These are phyloP conservation scores for Diospyros kaki DNA, from an alignment of 148 eudicot species.

Conservation along the genomic window DNA sequence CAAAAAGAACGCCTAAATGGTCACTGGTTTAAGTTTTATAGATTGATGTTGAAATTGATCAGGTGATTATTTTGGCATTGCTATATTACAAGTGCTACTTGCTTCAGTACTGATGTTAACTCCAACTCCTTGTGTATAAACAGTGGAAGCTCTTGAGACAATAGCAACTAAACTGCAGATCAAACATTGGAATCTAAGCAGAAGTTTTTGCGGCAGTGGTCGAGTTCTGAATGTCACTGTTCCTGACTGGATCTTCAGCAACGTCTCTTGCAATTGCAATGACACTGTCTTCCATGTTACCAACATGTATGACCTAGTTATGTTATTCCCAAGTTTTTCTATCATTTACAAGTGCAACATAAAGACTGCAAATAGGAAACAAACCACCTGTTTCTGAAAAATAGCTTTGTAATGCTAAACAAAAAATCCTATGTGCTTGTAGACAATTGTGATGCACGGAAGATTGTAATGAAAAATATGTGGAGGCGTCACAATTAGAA, in stretches of 20 bases:
- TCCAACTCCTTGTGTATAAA: not conserved
- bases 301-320: slow-evolving; percentile 37
- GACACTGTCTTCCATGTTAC: slow-evolving; percentile 52
- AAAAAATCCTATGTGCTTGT: too few relatives aligned
- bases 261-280: slow-evolving; percentile 47
- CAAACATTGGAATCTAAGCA: slow-evolving; percentile 29
- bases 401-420: too few relatives aligned
- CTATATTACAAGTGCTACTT: not conserved
- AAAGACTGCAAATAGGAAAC: not conserved
- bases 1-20: not conserved
- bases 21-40: not conserved
- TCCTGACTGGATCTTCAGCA: slow-evolving; percentile 13
- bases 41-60: not conserved
- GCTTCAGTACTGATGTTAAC: not conserved
- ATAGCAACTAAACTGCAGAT: slow-evolving; percentile 37
- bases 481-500: too few relatives aligned
- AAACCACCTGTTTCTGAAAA: not conserved
- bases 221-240: slow-evolving; percentile 20
- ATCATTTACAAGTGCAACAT: not conserved
- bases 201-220: slow-evolving; percentile 43
- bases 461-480: too few relatives aligned
- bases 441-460: too few relatives aligned
- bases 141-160: slow-evolving; percentile 45
- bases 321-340: too few relatives aligned
- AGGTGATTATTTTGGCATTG: not conserved